A percentile compares a stretch with the other conserved stretches of the same genome.
These are phyloP conservation scores for Penicillium freii DNA, from an alignment of 2,329 filamentous ascomycete species.

Conservation along the genomic window DNA sequence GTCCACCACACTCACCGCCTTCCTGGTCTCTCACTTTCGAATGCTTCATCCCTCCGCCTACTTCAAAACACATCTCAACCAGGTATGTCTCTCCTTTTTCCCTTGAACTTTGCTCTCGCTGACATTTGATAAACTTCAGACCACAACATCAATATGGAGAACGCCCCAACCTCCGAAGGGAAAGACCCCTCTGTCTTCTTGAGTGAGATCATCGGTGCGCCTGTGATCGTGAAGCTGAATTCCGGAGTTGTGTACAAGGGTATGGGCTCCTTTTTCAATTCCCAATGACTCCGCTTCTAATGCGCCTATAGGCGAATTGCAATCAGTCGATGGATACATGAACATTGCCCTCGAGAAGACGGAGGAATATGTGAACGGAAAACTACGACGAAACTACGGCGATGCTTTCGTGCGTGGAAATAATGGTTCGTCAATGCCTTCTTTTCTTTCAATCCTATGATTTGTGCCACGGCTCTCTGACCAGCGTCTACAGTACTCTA, in stretches of 20 bases:
- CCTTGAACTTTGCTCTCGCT: not conserved
- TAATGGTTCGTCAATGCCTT: slow-evolving; percentile 63
- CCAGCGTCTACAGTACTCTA: slow-evolving; percentile 34
- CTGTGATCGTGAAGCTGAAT: slow-evolving; percentile 95
- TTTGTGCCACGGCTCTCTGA: not conserved
- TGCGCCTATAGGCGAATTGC: slow-evolving; percentile 69
- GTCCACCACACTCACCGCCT: slow-evolving; percentile 9
- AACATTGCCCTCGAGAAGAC: slow-evolving; percentile 98
- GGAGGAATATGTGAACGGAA: slow-evolving; percentile 83
- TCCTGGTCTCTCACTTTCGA: slow-evolving; percentile 4
- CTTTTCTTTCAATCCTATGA: not conserved
- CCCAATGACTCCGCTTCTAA: not conserved
- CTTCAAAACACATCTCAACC: not conserved
- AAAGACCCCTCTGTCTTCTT: slow-evolving; percentile 94
- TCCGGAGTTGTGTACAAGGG: slow-evolving; percentile 99
- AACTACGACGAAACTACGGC: slow-evolving; percentile 78
- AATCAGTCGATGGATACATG: slow-evolving; percentile 99
- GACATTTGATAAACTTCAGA: not conserved
- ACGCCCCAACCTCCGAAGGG: slow-evolving; percentile 66
- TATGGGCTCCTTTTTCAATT: slow-evolving; percentile 34
- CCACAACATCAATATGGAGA: slow-evolving; percentile 62
- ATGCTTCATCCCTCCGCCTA: slow-evolving; percentile 1
- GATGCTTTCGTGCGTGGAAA: slow-evolving; percentile 96
- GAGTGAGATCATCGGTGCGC: slow-evolving; percentile 87
- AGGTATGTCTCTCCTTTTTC: not conserved